Base-by-base conservation (phyloP, 768 basidiomycete species). In the Hygrocybe punicea region DNA sequence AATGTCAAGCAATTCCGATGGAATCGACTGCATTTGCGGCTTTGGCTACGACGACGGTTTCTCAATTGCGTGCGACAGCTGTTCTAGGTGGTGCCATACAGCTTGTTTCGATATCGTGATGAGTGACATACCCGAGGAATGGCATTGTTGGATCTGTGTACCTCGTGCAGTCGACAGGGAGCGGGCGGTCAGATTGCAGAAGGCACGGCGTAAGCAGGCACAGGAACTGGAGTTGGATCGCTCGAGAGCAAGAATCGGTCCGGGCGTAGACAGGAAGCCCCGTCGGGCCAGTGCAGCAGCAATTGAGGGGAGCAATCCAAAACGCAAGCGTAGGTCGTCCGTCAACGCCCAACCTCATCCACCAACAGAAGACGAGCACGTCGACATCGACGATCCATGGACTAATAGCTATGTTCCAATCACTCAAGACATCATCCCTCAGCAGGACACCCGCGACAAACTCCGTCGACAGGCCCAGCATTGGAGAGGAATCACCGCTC, bases 31-130 rank as follows among this genome's bases (percentile, higher is more conserved):
- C 68, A 87, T 91, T 58, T 94, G 91, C 69, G 84, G 83, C 6
- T 81, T 81, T 58, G 72, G 78, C 46, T 78, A 84, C 65, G 92
- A 92, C 71, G 91, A 92, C 68, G 91, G 91, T 19, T 90, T 87
- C 69, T 87, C 85, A 9, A 89, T 94, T 60, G 89, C 87, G 9
- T 95, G 93, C 72, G 93, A 94, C 69, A 68, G 75, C 49, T 95
- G 93, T 67, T 81, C 79, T 19, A 81, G 86, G 37, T 94, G 93
- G 91, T 87, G 86, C 62, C 93, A 95, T 72, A 85, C 82, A 6
- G 84, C 83, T 7, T 94, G 93, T 71, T 89, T 88, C 62, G 81
- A 76, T 47, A 85, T 89, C 59, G 72, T 76, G 11, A 71, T 79
- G 52, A 80, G 76, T 6, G 66, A 63, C 62, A 85, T 89, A 0